Evolutionary conservation across 2,329 filamentous ascomycete genomes (phyloP), one percentile per base, ranked within the genome.

Genomic region (Colletotrichum sp.): DNA sequence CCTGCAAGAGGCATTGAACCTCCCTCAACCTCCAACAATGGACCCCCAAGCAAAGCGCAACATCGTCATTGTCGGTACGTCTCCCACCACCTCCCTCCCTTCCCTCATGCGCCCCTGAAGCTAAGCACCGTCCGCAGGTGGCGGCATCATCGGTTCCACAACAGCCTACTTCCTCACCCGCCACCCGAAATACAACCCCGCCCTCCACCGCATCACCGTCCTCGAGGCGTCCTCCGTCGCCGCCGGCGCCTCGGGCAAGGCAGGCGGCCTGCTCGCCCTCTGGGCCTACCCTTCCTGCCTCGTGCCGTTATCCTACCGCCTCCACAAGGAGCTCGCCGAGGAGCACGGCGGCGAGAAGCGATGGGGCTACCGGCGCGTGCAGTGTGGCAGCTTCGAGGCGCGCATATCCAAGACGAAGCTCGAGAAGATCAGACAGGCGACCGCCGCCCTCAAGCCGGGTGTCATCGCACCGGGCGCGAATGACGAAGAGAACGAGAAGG

Each of bases 221-320:
- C 89, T 99, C 71, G 97, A 99, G 88, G 96, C 97, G 1, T 93
- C 92, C 5, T 90, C 93, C 60, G 93, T 99, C 78, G 97, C 97
- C 8, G 92, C 95, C n/a, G 96, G 95, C 28, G 96, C 97, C 49
- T 98, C 96, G 10, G 97, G 97, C 55, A 99, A 98, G 86, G 96
- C 97, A 1, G 97, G 97, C 18, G 97, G 97, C 2, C 89, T 99
- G 6, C 90, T 99, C 26, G 97, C 93, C 1, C 88, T 96, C 18
- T 99, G 96, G 96, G 97, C 96, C 1, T 98, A 98, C 82, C 97
- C 97, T 0, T 89, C 88, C 73, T 93, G 91, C 80, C 92, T 99
- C 52, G 96, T 98, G 1, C 95, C 95, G 1, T 88, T 99, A 57
- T 98, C 95, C 74, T 99, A 96, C 85, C 90, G 90, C 64, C 88